A percentile compares a stretch with the other conserved stretches of the same genome.
Evolutionary conservation across 1,284 basidiomycete species (phyloP).

Genomic region (Naganishia sp.): DNA sequence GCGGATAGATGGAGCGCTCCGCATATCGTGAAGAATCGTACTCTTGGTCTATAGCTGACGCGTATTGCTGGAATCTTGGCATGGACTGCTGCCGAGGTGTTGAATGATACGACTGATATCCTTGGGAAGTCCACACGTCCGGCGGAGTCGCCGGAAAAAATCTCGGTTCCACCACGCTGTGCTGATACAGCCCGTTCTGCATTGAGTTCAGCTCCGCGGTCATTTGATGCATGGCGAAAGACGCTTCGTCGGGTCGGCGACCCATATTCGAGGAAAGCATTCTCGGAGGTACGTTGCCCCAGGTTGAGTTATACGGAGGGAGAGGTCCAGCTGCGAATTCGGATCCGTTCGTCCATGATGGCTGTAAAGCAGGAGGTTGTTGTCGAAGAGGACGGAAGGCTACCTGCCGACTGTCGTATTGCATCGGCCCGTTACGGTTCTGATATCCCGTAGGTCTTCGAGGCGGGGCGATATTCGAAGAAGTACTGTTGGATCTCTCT

Average conservation of each 20-base stretch:
- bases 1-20: neutral
- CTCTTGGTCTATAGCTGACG: neutral
- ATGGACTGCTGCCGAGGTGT: neutral
- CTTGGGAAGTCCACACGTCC: no score
- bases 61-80: constrained; percentile 9
- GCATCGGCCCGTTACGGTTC: neutral
- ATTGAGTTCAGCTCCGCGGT: constrained; percentile 6
- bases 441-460: no score
- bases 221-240: constrained; percentile 10
- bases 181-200: neutral
- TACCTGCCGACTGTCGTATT: neutral
- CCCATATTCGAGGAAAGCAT: neutral
- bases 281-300: constrained; percentile 12
- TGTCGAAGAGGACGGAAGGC: constrained; percentile 12
- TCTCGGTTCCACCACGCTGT: no score
- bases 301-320: neutral
- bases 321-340: neutral
- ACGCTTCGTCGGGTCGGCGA: neutral
- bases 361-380: neutral
- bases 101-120: neutral
- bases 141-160: no score
- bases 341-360: neutral
- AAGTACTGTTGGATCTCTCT: neutral
- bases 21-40: neutral
- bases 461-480: neutral